Evolutionary conservation across 2,329 filamentous ascomycete species (phyloP).

Genomic region (Cordyceps militaris): DNA sequence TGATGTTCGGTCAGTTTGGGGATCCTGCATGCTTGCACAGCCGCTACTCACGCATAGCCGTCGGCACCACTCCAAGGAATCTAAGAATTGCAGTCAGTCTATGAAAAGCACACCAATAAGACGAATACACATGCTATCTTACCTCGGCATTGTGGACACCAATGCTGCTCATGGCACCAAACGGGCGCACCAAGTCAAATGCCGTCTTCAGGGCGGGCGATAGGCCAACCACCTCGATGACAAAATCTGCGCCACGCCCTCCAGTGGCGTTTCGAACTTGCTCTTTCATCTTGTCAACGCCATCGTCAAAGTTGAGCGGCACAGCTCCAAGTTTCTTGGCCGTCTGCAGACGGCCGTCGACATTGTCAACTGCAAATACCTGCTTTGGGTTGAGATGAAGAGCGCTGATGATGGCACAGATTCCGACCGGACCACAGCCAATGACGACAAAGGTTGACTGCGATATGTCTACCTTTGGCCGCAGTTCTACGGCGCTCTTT

Average conservation of each 20-base stretch:
- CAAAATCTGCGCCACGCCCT: constrained; percentile 76
- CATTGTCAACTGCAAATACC: constrained; percentile 71
- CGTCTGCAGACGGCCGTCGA: constrained; percentile 65
- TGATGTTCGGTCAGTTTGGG: constrained; percentile 24
- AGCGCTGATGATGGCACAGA: constrained; percentile 75
- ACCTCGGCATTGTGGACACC: constrained; percentile 71
- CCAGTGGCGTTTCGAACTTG: constrained; percentile 69
- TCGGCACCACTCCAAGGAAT: constrained; percentile 61
- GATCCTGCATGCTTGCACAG: constrained; percentile 4
- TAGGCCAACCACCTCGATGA: constrained; percentile 71
- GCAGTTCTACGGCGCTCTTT: constrained; percentile 64
- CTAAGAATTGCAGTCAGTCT: constrained; percentile 28
- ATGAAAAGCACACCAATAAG: not conserved
- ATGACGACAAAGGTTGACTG: constrained; percentile 67
- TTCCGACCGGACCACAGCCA: constrained; percentile 77
- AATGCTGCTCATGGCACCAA: constrained; percentile 67
- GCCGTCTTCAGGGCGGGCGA: constrained; percentile 62
- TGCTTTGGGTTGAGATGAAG: constrained; percentile 68
- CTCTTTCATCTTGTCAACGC: constrained; percentile 56
- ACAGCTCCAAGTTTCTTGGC: constrained; percentile 72
- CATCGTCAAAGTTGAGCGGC: constrained; percentile 68
- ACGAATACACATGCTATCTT: constrained; percentile 15
- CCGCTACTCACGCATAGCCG: constrained; percentile 45
- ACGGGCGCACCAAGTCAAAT: constrained; percentile 65
- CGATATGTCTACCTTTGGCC: constrained; percentile 31